A percentile compares a stretch with the other conserved stretches of the same genome.
Evolutionary conservation across 345 rosid genomes (phyloP).

Genomic region (Eutrema yunnanense): DNA sequence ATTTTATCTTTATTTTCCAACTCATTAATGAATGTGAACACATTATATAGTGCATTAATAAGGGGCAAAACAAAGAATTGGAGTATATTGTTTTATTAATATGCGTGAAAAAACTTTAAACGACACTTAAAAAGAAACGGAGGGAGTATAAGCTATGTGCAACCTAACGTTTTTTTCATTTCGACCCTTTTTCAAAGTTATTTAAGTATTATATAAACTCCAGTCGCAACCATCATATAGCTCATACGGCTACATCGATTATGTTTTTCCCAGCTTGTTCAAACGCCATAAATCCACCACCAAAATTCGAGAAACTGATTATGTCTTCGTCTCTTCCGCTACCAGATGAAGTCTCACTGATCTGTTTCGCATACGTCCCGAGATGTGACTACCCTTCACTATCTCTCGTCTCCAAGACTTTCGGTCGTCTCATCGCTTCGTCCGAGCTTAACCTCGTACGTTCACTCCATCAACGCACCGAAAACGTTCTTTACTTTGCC

Average conservation of each 20-base stretch:
- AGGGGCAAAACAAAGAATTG: too few relatives aligned
- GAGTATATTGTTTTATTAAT: too few relatives aligned
- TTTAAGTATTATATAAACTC: not conserved
- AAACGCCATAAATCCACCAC: not conserved
- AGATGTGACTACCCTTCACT: conserved; percentile 1
- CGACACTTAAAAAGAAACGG: too few relatives aligned
- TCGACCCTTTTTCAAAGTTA: not conserved
- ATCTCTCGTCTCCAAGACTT: not conserved
- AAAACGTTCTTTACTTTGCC: conserved; percentile 5
- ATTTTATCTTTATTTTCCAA: too few relatives aligned
- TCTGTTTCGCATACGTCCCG: not conserved
- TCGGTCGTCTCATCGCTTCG: not conserved
- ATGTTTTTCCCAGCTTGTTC: not conserved
- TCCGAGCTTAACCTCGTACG: not conserved
- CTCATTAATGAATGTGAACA: too few relatives aligned
- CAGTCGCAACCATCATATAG: not conserved
- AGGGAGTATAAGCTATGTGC: not conserved
- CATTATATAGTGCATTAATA: too few relatives aligned
- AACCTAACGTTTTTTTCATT: not conserved
- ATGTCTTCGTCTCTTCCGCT: not conserved
- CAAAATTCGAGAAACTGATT: not conserved
- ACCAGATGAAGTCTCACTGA: not conserved
- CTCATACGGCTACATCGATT: not conserved
- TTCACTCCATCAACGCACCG: not conserved
- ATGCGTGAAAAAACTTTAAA: too few relatives aligned